Evolutionary conservation across 2,329 filamentous ascomycete genomes (phyloP).

Genomic region (Phaeophleospora eucalypticola): DNA sequence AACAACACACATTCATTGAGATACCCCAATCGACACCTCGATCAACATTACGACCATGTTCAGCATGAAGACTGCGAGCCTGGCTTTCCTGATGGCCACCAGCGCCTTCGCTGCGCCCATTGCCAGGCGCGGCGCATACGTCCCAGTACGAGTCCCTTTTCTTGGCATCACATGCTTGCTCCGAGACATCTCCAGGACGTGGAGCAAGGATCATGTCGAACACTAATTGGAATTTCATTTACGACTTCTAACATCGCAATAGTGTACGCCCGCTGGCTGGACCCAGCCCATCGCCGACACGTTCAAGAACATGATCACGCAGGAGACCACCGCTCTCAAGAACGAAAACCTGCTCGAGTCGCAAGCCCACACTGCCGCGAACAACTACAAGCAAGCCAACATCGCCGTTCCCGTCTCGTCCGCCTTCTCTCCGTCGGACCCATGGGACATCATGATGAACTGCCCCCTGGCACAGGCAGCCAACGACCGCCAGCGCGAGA

Average conservation of each 20-base stretch:
- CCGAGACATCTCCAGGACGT: neutral
- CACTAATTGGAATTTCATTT: too few relatives aligned
- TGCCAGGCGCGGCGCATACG: neutral
- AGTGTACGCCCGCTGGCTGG: neutral
- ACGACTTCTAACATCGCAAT: neutral
- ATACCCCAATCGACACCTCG: neutral
- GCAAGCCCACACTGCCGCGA: neutral
- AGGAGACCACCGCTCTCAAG: neutral
- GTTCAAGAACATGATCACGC: neutral
- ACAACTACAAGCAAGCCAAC: slow-evolving; percentile 8
- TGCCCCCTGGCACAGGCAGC: slow-evolving; percentile 11
- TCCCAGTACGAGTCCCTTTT: neutral
- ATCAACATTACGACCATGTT: neutral
- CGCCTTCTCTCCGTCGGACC: slow-evolving; percentile 6
- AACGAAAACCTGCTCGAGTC: neutral
- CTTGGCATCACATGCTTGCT: neutral
- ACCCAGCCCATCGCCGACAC: neutral
- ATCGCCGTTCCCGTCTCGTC: slow-evolving; percentile 5
- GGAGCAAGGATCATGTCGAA: too few relatives aligned
- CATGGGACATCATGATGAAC: slow-evolving; percentile 9
- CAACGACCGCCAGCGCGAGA: slow-evolving; percentile 10
- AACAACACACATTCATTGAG: neutral
- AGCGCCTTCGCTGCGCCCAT: neutral
- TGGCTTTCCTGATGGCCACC: neutral
- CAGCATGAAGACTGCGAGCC: neutral